Percentiles rank a stretch among this genome's conserved stretches.
phyloP scores from a whole-genome alignment of 768 basidiomycete species.

The Heimioporus sp. region DNA sequence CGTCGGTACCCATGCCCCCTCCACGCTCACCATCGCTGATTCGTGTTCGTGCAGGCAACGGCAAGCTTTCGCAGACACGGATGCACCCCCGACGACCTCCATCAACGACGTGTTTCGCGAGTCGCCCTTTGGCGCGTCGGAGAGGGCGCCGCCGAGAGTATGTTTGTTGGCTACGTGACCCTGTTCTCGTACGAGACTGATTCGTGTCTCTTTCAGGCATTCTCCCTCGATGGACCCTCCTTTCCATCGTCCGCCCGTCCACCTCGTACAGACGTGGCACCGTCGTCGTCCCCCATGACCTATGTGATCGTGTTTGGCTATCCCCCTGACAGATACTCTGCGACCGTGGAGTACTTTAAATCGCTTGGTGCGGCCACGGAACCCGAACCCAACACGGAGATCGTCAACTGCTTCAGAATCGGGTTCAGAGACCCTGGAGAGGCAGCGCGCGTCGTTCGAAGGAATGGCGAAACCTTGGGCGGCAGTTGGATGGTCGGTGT shows the following conservation, averaged over 20 bases:
- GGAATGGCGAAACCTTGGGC: conserved; percentile 76
- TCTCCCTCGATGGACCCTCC: conserved; percentile 21
- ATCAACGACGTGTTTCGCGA: conserved; percentile 74
- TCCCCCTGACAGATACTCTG: conserved; percentile 71
- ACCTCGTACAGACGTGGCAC: conserved; percentile 24
- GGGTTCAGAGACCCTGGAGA: conserved; percentile 71
- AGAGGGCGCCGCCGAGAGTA: conserved; percentile 21
- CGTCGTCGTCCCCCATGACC: conserved; percentile 40
- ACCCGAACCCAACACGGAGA: conserved; percentile 62
- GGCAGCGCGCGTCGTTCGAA: conserved; percentile 74
- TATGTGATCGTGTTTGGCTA: conserved; percentile 89
- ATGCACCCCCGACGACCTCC: conserved; percentile 76
- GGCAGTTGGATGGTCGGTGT: conserved; percentile 83
- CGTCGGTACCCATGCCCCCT: conserved; percentile 15
- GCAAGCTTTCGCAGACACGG: conserved; percentile 67
- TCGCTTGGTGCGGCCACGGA: conserved; percentile 71
- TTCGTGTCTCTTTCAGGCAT: conserved; percentile 4
- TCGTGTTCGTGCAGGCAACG: conserved; percentile 43
- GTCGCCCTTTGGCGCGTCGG: conserved; percentile 29
- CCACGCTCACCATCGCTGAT: conserved; percentile 3
- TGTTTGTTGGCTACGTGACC: conserved; percentile 7
- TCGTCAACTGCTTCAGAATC: conserved; percentile 79
- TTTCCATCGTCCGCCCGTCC: conserved; percentile 12
- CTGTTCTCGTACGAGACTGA: neutral
- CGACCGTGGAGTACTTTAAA: conserved; percentile 72